phyloP scores from a whole-genome alignment of 352 stramenopile genomes.

The Pseudoperonospora humuli region DNA sequence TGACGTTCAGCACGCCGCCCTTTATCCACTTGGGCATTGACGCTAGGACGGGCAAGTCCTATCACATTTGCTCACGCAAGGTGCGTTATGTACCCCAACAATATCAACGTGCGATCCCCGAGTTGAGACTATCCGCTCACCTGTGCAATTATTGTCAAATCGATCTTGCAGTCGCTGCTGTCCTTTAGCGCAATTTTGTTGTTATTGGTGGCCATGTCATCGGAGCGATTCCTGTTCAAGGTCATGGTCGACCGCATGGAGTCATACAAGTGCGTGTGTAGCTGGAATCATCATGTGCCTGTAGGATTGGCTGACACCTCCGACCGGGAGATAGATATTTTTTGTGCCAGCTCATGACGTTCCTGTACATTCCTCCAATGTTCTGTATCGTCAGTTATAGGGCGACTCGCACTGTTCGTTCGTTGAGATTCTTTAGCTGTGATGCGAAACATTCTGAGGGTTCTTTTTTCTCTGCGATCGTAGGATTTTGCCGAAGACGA shows the following conservation, averaged over 20 bases:
- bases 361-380: constrained; percentile 81
- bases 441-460: background rate
- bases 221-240: constrained; percentile 84
- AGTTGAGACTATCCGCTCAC: constrained; percentile 1
- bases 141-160: background rate
- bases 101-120: background rate
- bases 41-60: constrained; percentile 75
- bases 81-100: constrained; percentile 18
- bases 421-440: background rate
- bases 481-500: constrained; percentile 84
- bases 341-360: constrained; percentile 81
- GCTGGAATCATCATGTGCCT: background rate
- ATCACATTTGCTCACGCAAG: constrained; percentile 79
- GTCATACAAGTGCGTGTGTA: constrained; percentile 60
- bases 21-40: constrained; percentile 82
- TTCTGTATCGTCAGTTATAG: constrained; percentile 86
- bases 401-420: constrained; percentile 57
- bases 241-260: constrained; percentile 86
- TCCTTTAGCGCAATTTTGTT: constrained; percentile 66
- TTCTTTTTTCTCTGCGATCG: constrained; percentile 1
- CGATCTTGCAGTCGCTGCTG: constrained; percentile 71
- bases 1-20: constrained; percentile 59
- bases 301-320: background rate
- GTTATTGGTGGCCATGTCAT: constrained; percentile 69
- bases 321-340: constrained; percentile 55